Base-by-base conservation (phyloP, 2,329 filamentous ascomycete species). In the Fonsecaea nubica region DNA sequence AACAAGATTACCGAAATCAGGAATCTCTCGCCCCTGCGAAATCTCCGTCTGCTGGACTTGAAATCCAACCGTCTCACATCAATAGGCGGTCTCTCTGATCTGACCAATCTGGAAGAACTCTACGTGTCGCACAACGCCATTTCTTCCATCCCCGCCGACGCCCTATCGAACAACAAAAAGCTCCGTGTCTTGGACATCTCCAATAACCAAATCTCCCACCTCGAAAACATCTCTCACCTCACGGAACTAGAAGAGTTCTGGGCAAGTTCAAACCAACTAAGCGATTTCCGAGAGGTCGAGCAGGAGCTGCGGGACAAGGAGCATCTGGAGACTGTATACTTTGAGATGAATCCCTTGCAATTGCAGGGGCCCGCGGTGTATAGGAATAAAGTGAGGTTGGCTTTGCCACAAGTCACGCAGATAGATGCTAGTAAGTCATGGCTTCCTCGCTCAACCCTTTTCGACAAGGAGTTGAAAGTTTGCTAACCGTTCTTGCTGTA, bases 91-190 rank as follows among this genome's bases (percentile, higher is more conserved):
- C 86, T 99, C 18, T 85, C 86, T n/a, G 83, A 87, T 9, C 87
- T 94, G 1, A 85, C 87, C 4, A 87, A 88, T 58, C 88, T 99
- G 0, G 92, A 97, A 79, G 95, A 99, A 79, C 85, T 99, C 12
- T 97, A 99, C 80, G 90, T 98, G 72, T 96, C 93, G 4, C 92
- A 99, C 83, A 99, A 99, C 77, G 87, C 90, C n/a, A 84, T 99
- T 55, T 89, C 89, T 18, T 87, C 88, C 1, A 84, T 98, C 10
- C 85, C 87, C 1, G 50, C 69, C 2, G 45, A 62, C 4, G 93
- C 93, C 0, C 83, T 98, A 2, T 87, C 90, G 73, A 76, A 81
- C 65, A 90, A 89, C 75, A 77, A 81, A 2, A 86, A 87, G 54
- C 85, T 99, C 45, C 88, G 87, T 38, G 88, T 94, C 6, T 82